These are phyloP conservation scores for Ceratocystiopsis minuta DNA, from an alignment of 2,329 filamentous ascomycete genomes.

Conservation along the genomic window DNA sequence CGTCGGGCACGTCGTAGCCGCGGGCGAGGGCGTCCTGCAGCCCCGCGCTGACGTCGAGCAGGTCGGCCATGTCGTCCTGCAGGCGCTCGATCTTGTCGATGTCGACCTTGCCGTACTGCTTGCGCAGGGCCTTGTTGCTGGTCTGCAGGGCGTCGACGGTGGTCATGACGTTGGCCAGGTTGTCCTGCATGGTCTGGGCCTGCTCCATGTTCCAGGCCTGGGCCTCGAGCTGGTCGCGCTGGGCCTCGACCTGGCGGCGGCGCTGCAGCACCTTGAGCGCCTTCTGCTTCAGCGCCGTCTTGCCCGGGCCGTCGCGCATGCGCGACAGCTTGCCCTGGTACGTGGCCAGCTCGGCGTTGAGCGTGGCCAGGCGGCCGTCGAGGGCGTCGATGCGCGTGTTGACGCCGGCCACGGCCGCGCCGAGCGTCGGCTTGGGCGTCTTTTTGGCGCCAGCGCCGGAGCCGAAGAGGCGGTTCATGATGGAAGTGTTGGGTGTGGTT, in stretches of 20 bases:
- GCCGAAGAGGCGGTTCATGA: constrained; percentile 93
- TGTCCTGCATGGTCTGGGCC: constrained; percentile 95
- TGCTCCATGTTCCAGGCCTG: constrained; percentile 99
- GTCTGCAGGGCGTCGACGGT: constrained; percentile 96
- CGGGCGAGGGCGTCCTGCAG: constrained; percentile 88
- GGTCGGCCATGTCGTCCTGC: constrained; percentile 97
- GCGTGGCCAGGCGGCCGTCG: constrained; percentile 84
- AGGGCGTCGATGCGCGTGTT: constrained; percentile 70
- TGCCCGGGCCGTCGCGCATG: constrained; percentile 92
- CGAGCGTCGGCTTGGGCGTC: constrained; percentile 76
- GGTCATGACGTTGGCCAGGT: constrained; percentile 95
- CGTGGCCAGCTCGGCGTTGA: constrained; percentile 75
- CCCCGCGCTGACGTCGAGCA: constrained; percentile 95
- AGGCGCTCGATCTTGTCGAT: constrained; percentile 93
- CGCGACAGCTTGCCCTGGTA: constrained; percentile 78
- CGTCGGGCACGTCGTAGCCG: constrained; percentile 88
- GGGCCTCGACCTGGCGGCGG: constrained; percentile 82
- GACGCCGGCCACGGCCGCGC: constrained; percentile 66
- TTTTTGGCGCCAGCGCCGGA: constrained; percentile 35
- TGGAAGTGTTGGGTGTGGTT: background rate
- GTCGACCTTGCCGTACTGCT: constrained; percentile 94
- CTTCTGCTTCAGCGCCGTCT: constrained; percentile 82
- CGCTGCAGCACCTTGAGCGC: constrained; percentile 87
- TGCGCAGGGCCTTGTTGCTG: constrained; percentile 78
- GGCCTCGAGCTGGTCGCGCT: constrained; percentile 81